Conservation (phyloP, 768 basidiomycete species). For the Hemileccinum impolitum region DNA sequence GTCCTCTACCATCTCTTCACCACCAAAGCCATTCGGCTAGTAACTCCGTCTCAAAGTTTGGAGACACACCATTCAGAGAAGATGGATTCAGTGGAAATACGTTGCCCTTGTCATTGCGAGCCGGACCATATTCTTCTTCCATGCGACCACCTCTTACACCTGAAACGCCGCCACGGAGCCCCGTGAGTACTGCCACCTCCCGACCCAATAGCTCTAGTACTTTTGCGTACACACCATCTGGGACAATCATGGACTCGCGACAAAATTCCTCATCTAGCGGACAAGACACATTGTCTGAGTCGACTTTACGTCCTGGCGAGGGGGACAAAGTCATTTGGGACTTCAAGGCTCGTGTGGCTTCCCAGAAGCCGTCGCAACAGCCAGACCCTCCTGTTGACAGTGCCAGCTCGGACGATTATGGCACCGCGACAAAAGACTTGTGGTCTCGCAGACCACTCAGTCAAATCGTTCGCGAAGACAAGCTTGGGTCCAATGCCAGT, state of each 20-base stretch:
- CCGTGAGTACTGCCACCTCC: conserved; percentile 51
- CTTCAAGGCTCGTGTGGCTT: conserved; percentile 19
- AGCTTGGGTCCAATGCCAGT: conserved; percentile 10
- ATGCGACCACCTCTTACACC: conserved; percentile 33
- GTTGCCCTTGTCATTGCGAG: conserved; percentile 26
- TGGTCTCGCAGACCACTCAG: conserved; percentile 34
- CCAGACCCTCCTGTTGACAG: conserved; percentile 19
- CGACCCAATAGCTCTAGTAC: conserved; percentile 30
- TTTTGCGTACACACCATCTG: conserved; percentile 25
- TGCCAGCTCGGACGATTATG: conserved; percentile 26
- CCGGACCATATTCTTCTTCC: conserved; percentile 24
- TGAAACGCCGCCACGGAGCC: conserved; percentile 62
- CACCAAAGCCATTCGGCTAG: conserved; percentile 27
- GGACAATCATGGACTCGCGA: conserved; percentile 25
- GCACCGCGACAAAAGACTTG: conserved; percentile 27
- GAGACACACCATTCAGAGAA: conserved; percentile 29
- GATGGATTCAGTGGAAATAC: conserved; percentile 24
- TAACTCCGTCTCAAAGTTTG: conserved; percentile 30
- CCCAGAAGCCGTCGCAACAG: conserved; percentile 15
- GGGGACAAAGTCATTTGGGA: conserved; percentile 31
- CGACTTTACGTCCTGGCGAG: conserved; percentile 32
- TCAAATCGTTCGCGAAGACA: conserved; percentile 24
- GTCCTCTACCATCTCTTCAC: conserved; percentile 23
- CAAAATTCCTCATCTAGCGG: conserved; percentile 28
- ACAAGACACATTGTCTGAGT: conserved; percentile 33